Evolutionary conservation across 2,329 filamentous ascomycete genomes (phyloP).

Genomic region (Thelonectria blattea): DNA sequence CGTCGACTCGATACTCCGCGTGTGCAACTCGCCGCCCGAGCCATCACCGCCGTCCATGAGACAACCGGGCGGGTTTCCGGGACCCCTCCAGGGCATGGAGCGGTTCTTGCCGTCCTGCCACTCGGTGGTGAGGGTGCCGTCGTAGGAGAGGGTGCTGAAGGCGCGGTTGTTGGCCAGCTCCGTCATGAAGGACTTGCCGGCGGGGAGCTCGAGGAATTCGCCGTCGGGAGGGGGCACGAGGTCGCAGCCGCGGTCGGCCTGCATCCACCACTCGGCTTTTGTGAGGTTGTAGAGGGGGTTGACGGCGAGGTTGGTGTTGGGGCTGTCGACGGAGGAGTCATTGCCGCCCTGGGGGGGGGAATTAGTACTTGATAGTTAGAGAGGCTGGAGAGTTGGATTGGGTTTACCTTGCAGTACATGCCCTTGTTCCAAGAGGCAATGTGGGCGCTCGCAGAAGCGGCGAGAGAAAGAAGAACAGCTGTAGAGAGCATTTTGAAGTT

Average conservation of each 20-base stretch:
- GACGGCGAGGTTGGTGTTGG: conserved; percentile 53
- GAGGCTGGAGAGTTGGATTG: neutral
- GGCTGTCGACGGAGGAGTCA: conserved; percentile 42
- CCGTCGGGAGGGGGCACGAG: conserved; percentile 41
- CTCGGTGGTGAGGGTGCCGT: conserved; percentile 44
- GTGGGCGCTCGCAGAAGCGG: conserved; percentile 32
- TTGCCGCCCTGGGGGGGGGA: conserved; percentile 37
- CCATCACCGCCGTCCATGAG: conserved; percentile 41
- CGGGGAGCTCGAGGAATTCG: conserved; percentile 52
- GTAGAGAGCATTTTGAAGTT: conserved; percentile 29
- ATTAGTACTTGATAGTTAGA: neutral
- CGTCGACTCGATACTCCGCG: conserved; percentile 49
- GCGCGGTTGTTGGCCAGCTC: conserved; percentile 58
- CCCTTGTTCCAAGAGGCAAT: conserved; percentile 38
- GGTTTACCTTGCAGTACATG: conserved; percentile 38
- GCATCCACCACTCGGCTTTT: conserved; percentile 57
- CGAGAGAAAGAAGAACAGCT: conserved; percentile 30
- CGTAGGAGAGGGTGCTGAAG: conserved; percentile 54
- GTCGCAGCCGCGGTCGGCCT: conserved; percentile 55
- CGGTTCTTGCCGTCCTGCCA: conserved; percentile 57
- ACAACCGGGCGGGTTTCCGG: conserved; percentile 35
- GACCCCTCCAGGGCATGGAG: conserved; percentile 52
- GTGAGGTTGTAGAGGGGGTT: conserved; percentile 53
- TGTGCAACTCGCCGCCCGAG: conserved; percentile 54
- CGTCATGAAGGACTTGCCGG: conserved; percentile 54